Percentiles rank a stretch among this genome's conserved stretches.
These are phyloP conservation scores for Apiospora phragmitis DNA, from an alignment of 2,329 filamentous ascomycete species.

Conservation along the genomic window DNA sequence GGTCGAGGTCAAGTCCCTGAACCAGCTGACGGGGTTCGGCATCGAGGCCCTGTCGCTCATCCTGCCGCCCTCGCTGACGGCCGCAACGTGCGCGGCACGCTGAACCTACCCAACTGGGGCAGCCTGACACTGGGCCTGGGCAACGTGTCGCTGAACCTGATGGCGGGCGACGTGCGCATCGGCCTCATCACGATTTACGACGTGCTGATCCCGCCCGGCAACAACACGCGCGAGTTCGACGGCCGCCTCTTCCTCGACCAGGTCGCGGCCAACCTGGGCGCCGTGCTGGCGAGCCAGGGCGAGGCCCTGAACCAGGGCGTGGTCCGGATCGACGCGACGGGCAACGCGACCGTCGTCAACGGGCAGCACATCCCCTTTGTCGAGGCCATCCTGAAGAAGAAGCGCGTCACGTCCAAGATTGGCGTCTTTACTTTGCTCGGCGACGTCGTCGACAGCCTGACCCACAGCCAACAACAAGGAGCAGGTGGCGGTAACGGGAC, in stretches of 20 bases:
- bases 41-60: conserved; percentile 38
- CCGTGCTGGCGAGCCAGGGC: conserved; percentile 39
- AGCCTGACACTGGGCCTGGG: conserved; percentile 44
- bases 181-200: conserved; percentile 41
- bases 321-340: conserved; percentile 41
- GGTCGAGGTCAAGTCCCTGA: conserved; percentile 38
- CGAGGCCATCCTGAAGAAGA: conserved; percentile 43
- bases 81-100: conserved; percentile 42
- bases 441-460: conserved; percentile 31
- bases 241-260: conserved; percentile 42
- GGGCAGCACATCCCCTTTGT: conserved; percentile 44
- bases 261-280: conserved; percentile 41
- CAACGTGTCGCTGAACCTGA: conserved; percentile 46
- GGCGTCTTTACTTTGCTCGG: conserved; percentile 40
- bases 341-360: conserved; percentile 42
- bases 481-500: background rate
- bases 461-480: background rate
- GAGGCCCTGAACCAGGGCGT: conserved; percentile 38
- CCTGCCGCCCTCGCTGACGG: conserved; percentile 38
- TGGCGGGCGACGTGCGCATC: conserved; percentile 39
- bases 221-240: conserved; percentile 42
- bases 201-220: conserved; percentile 41
- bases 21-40: conserved; percentile 39
- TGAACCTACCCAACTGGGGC: conserved; percentile 47
- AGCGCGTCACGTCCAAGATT: conserved; percentile 35